Evolutionary conservation across 176 grass and related monocot species (phyloP).

Genomic region (Eragrostis curvula): DNA sequence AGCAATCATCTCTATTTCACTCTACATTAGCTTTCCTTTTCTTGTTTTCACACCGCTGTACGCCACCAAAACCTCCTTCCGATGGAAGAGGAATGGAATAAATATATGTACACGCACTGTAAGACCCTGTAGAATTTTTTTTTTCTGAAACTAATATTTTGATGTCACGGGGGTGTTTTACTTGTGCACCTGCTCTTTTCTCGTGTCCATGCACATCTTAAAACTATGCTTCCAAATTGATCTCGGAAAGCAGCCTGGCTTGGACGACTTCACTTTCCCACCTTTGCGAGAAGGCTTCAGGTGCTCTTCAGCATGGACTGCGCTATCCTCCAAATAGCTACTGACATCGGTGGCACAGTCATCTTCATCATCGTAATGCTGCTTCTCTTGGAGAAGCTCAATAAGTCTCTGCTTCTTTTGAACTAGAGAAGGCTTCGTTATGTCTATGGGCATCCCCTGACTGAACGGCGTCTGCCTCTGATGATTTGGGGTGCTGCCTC

Average conservation of each 20-base stretch:
- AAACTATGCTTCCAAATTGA: constrained; percentile 42
- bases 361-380: constrained; percentile 42
- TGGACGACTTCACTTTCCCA: constrained; percentile 23
- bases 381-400: constrained; percentile 71
- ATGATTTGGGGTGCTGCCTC: constrained; percentile 56
- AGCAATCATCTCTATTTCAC: constrained; percentile 9
- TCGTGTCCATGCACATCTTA: constrained; percentile 37
- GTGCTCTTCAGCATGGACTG: constrained; percentile 34
- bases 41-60: constrained; percentile 4
- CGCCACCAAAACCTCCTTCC: neutral
- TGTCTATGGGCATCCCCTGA: constrained; percentile 5
- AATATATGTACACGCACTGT: neutral
- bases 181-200: constrained; percentile 24
- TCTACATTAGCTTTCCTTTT: constrained; percentile 16
- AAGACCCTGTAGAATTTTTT: neutral
- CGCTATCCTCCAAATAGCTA: constrained; percentile 12
- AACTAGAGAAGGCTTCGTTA: constrained; percentile 1
- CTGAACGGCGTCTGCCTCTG: constrained; percentile 14
- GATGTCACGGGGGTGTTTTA: constrained; percentile 18
- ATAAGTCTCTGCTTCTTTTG: constrained; percentile 57
- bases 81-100: neutral
- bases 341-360: constrained; percentile 22
- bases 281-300: neutral
- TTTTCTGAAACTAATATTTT: neutral
- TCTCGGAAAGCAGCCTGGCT: constrained; percentile 55